These are phyloP conservation scores for Penicillium alfredii DNA, from an alignment of 495 filamentous ascomycete genomes.

Conservation along the genomic window DNA sequence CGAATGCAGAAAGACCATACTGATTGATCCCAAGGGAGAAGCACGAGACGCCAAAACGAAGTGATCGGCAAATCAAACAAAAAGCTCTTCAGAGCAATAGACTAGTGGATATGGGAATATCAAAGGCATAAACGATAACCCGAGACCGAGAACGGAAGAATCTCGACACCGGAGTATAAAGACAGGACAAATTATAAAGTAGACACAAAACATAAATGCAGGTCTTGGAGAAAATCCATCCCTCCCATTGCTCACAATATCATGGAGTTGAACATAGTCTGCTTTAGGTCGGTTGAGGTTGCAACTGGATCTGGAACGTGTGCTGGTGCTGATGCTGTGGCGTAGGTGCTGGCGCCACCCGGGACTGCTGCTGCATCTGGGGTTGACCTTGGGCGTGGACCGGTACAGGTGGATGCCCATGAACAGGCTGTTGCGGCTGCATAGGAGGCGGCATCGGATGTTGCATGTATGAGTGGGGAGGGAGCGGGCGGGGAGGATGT, in stretches of 20 bases:
- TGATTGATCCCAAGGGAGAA: no score
- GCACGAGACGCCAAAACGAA: slow-evolving; percentile 4
- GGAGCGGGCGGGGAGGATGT: slow-evolving; percentile 11
- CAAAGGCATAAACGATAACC: no score
- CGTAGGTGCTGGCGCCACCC: slow-evolving; percentile 17
- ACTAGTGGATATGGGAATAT: no score
- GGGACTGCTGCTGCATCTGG: slow-evolving; percentile 11
- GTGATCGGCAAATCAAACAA: no score
- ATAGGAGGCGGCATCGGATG: neutral
- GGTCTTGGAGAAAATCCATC: no score
- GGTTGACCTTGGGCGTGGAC: slow-evolving; percentile 12
- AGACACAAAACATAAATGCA: no score
- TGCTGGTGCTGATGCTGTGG: slow-evolving; percentile 28
- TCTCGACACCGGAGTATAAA: neutral
- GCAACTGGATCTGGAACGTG: slow-evolving; percentile 25
- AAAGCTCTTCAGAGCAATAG: no score
- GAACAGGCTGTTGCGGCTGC: slow-evolving; percentile 11
- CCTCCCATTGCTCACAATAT: no score
- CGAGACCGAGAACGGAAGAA: no score
- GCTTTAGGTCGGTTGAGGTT: slow-evolving; percentile 17
- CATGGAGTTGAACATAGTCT: no score
- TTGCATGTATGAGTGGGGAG: slow-evolving; percentile 19
- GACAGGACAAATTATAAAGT: neutral
- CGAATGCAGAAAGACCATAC: no score
- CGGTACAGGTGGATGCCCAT: slow-evolving; percentile 8